These are phyloP conservation scores for Caryopteris hybrid DNA, from an alignment of 305 asterid species.

Conservation along the genomic window DNA sequence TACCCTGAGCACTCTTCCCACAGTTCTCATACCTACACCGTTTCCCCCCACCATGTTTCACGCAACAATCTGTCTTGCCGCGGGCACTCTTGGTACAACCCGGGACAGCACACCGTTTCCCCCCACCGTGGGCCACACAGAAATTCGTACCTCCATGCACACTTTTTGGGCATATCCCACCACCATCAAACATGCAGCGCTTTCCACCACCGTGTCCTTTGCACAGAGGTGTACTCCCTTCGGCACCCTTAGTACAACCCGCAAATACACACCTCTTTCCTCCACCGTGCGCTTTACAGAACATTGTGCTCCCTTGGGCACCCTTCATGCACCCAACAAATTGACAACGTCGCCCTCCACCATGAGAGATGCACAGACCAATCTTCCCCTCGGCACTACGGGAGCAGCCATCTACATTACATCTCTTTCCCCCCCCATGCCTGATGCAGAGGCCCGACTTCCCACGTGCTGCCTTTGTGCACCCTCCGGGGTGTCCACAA, in stretches of 20 bases:
- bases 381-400: conserved; percentile 89
- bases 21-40: conserved; percentile 70
- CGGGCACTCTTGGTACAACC: conserved; percentile 89
- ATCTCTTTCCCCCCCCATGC: conserved; percentile 95
- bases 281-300: conserved; percentile 91
- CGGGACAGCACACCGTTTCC: conserved; percentile 64
- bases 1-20: conserved; percentile 90
- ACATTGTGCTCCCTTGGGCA: conserved; percentile 79
- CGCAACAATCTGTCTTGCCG: conserved; percentile 82
- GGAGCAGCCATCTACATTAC: conserved; percentile 65
- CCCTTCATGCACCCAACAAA: conserved; percentile 56
- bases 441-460: conserved; percentile 84
- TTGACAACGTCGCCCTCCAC: conserved; percentile 94
- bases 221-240: conserved; percentile 88
- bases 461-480: conserved; percentile 87
- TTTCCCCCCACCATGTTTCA: conserved; percentile 86
- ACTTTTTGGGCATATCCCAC: conserved; percentile 91
- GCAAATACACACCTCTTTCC: conserved; percentile 77
- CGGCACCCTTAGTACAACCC: conserved; percentile 83
- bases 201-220: conserved; percentile 96
- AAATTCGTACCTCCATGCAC: conserved; percentile 82
- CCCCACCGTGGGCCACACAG: conserved; percentile 85
- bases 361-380: conserved; percentile 91
- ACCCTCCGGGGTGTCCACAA: conserved; percentile 59
- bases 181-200: conserved; percentile 79